Conservation (phyloP, 768 basidiomycete species). For the Dioszegia aurantiaca region DNA sequence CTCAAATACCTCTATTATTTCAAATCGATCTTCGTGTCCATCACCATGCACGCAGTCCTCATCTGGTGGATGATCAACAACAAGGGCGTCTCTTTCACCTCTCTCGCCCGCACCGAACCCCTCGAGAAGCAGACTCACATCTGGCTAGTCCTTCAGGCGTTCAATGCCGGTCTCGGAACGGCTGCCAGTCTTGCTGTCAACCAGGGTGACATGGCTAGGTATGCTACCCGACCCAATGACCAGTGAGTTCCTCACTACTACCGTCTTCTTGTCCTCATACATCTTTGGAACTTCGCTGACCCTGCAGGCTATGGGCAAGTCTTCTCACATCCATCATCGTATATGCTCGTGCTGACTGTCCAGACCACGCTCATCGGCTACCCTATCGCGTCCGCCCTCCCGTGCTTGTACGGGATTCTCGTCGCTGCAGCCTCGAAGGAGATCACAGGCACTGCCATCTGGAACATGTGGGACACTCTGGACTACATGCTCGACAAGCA, state of each 20-base stretch:
- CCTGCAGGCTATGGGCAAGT: too few species aligned
- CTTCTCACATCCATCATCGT: not conserved
- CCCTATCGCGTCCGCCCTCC: conserved; percentile 69
- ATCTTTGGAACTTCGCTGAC: too few species aligned
- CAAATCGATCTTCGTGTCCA: conserved; percentile 61
- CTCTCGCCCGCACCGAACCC: conserved; percentile 18
- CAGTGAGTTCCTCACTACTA: not conserved
- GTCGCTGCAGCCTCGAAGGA: conserved; percentile 71
- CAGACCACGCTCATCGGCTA: conserved; percentile 58
- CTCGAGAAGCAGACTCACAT: conserved; percentile 49
- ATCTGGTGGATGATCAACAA: conserved; percentile 74
- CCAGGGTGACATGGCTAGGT: conserved; percentile 29
- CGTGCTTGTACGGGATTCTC: conserved; percentile 74
- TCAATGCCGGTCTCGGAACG: conserved; percentile 63
- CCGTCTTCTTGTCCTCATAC: too few species aligned
- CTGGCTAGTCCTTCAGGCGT: conserved; percentile 68
- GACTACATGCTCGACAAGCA: conserved; percentile 63
- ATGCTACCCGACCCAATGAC: conserved; percentile 18
- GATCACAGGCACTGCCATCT: conserved; percentile 72
- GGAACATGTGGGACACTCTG: conserved; percentile 72
- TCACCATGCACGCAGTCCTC: conserved; percentile 34
- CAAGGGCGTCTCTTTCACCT: conserved; percentile 55
- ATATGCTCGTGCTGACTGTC: too few species aligned
- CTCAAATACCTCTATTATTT: conserved; percentile 62
- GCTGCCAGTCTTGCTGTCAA: conserved; percentile 61